phyloP scores from a whole-genome alignment of 2,329 filamentous ascomycete genomes.

The Gyromitra esculenta region DNA sequence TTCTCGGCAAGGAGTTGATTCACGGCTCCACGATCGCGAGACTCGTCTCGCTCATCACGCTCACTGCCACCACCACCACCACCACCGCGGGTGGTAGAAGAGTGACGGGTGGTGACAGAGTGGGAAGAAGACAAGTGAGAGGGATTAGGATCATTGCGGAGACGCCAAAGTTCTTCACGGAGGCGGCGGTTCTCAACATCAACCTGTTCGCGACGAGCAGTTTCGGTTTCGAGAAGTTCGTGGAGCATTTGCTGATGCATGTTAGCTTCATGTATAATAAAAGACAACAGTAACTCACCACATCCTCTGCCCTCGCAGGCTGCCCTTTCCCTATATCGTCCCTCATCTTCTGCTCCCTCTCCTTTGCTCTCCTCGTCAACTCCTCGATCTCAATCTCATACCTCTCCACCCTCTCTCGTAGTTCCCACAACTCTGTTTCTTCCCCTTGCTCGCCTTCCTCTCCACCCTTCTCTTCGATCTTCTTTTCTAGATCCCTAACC shows the following conservation, averaged over 20 bases:
- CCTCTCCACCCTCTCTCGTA: slow-evolving; percentile 85
- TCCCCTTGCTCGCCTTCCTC: slow-evolving; percentile 66
- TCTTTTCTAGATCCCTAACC: slow-evolving; percentile 86
- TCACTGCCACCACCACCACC: slow-evolving; percentile 40
- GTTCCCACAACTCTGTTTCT: slow-evolving; percentile 78
- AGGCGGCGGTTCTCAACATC: slow-evolving; percentile 88
- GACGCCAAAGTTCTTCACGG: slow-evolving; percentile 81
- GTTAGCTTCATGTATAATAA: slow-evolving; percentile 58
- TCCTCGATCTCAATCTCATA: slow-evolving; percentile 85
- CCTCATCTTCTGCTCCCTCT: slow-evolving; percentile 64
- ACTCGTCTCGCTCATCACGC: slow-evolving; percentile 22
- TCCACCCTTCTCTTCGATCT: slow-evolving; percentile 69
- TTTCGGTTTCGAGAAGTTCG: slow-evolving; percentile 91
- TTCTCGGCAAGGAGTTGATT: slow-evolving; percentile 88
- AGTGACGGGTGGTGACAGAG: slow-evolving; percentile 26
- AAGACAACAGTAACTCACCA: slow-evolving; percentile 54
- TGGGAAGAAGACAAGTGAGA: slow-evolving; percentile 32
- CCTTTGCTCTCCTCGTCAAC: slow-evolving; percentile 75
- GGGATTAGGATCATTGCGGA: slow-evolving; percentile 63
- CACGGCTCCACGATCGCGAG: slow-evolving; percentile 20
- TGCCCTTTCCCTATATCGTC: slow-evolving; percentile 59
- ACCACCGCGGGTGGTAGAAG: slow-evolving; percentile 39
- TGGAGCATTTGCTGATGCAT: slow-evolving; percentile 89
- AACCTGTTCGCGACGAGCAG: slow-evolving; percentile 83
- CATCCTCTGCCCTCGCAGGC: slow-evolving; percentile 63